A percentile compares a stretch with the other conserved stretches of the same genome.
These are phyloP conservation scores for Ogataea neopini DNA, from an alignment of 805 yeast genomes.

Conservation along the genomic window DNA sequence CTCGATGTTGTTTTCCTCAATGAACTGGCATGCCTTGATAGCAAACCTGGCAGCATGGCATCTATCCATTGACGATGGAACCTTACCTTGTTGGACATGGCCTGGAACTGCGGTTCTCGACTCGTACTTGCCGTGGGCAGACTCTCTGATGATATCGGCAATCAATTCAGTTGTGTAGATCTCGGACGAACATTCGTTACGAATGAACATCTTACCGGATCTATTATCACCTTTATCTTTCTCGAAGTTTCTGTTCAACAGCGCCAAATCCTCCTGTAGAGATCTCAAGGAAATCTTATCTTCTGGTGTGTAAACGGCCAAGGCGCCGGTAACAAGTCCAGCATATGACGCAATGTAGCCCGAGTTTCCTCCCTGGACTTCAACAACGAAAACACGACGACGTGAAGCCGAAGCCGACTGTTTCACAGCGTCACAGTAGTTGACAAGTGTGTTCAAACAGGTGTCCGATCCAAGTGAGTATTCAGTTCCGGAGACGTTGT, in stretches of 20 bases:
- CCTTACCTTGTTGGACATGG: conserved; percentile 96
- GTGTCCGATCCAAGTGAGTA: conserved; percentile 95
- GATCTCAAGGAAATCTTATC: conserved; percentile 67
- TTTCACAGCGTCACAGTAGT: conserved; percentile 93
- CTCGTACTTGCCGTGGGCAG: conserved; percentile 71
- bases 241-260: conserved; percentile 65
- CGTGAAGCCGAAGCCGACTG: conserved; percentile 94
- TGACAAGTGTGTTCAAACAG: conserved; percentile 85
- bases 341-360: conserved; percentile 91
- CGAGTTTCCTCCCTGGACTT: conserved; percentile 96
- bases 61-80: conserved; percentile 93
- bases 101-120: conserved; percentile 97
- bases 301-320: conserved; percentile 90
- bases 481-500: conserved; percentile 99
- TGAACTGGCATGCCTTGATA: conserved; percentile 83
- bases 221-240: conserved; percentile 76
- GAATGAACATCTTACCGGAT: conserved; percentile 82
- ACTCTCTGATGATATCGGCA: conserved; percentile 78
- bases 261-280: conserved; percentile 73
- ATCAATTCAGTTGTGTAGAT: conserved; percentile 81
- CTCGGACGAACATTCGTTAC: conserved; percentile 79
- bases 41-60: conserved; percentile 88
- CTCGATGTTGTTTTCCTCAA: conserved; percentile 52
- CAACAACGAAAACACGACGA: conserved; percentile 92
- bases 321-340: conserved; percentile 86